phyloP scores from a whole-genome alignment of 345 rosid genomes.

The Eucalyptus polyanthemos region DNA sequence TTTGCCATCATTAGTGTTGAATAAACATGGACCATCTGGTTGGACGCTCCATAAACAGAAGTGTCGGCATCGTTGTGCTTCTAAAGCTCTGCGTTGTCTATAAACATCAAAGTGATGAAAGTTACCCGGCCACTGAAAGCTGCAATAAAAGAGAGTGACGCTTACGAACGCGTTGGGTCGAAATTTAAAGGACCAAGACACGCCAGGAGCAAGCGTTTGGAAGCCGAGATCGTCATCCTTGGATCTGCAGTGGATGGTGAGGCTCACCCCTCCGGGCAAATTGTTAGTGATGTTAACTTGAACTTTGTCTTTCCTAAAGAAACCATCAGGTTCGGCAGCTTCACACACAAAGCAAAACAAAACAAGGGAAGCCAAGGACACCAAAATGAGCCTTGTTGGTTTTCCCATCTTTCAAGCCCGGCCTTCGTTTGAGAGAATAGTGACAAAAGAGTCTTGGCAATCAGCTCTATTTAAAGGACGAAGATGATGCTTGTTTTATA shows the following conservation, averaged over 20 bases:
- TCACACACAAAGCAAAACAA: background rate
- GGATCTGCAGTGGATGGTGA: background rate
- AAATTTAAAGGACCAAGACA: background rate
- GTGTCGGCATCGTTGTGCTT: no score
- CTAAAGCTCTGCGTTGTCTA: background rate
- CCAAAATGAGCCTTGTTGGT: background rate
- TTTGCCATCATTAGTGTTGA: no score
- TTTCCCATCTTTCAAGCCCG: background rate
- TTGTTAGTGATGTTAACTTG: background rate
- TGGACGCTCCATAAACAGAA: background rate
- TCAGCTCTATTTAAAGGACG: no score
- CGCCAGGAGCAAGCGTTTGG: accelerated
- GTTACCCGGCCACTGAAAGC: background rate
- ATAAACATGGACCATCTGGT: background rate
- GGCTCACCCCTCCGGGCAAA: background rate
- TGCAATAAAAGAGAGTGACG: background rate
- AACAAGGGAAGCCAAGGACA: background rate
- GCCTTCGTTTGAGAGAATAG: background rate
- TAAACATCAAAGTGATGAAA: background rate
- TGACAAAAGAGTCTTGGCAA: no score
- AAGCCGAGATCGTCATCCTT: background rate
- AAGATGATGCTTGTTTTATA: no score
- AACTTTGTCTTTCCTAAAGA: background rate
- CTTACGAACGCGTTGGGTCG: no score
- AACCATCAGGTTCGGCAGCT: background rate